These are phyloP conservation scores for Monosporozyma aquatica DNA, from an alignment of 805 yeast genomes.

Conservation along the genomic window DNA sequence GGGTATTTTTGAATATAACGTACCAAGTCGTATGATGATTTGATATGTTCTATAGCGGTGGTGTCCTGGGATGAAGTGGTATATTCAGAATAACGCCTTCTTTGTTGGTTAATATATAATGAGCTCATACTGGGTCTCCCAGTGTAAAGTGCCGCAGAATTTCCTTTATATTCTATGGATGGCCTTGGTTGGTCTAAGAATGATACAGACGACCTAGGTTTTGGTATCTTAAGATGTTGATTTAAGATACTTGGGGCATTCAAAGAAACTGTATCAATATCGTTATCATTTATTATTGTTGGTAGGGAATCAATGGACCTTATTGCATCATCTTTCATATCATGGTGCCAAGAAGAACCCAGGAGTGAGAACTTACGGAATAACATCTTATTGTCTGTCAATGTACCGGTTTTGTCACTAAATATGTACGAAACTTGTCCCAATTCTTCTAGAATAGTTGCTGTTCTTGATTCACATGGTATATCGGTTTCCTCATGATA, in stretches of 20 bases:
- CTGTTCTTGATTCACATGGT: constrained; percentile 91
- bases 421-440: constrained; percentile 95
- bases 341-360: constrained; percentile 88
- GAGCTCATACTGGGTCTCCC: constrained; percentile 57
- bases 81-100: not conserved
- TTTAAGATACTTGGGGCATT: constrained; percentile 14
- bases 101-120: constrained; percentile 11
- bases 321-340: constrained; percentile 35
- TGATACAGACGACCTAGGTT: constrained; percentile 5
- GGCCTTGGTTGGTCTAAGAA: constrained; percentile 14
- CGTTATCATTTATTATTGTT: not conserved
- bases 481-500: constrained; percentile 76
- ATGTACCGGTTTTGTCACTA: constrained; percentile 94
- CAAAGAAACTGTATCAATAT: constrained; percentile 20
- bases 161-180: constrained; percentile 36
- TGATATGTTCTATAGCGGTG: constrained; percentile 27
- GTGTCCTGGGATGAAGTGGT: constrained; percentile 1
- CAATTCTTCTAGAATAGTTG: constrained; percentile 88
- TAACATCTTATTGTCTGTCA: constrained; percentile 90
- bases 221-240: not conserved
- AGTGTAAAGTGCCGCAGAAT: constrained; percentile 33
- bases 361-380: constrained; percentile 81
- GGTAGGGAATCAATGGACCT: constrained; percentile 14
- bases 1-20: constrained; percentile 67
- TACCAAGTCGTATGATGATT: constrained; percentile 58